A percentile compares a stretch with the other conserved stretches of the same genome.
These are phyloP conservation scores for Pterocarpus macrocarpus DNA, from an alignment of 306 rosid genomes.

Conservation along the genomic window DNA sequence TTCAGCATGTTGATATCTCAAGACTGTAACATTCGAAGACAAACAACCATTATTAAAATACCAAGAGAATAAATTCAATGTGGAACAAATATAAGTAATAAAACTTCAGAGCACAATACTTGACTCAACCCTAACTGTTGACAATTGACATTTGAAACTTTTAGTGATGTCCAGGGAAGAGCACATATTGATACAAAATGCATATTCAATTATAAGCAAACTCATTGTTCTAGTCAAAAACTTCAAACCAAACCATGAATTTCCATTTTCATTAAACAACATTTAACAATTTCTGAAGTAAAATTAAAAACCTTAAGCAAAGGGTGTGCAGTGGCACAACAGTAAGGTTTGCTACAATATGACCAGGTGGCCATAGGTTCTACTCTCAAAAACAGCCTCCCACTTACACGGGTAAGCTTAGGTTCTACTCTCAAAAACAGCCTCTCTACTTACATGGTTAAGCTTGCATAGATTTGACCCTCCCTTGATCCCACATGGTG, in stretches of 20 bases:
- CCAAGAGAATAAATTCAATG: conserved; percentile 25
- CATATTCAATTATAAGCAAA: conserved; percentile 14
- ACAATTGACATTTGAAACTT: conserved; percentile 29
- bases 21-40: conserved; percentile 54
- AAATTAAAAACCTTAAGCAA: conserved; percentile 28
- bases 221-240: conserved; percentile 29
- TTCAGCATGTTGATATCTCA: conserved; percentile 62
- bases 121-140: background rate
- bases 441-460: background rate
- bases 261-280: conserved; percentile 26
- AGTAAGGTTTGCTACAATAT: conserved; percentile 6
- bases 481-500: conserved; percentile 32
- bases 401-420: background rate
- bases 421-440: background rate
- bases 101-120: background rate
- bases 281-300: conserved; percentile 1
- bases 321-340: background rate
- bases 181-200: conserved; percentile 17
- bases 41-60: conserved; percentile 31
- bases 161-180: background rate
- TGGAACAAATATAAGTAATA: conserved; percentile 4
- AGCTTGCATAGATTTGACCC: conserved; percentile 7
- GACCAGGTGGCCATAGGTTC: background rate
- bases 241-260: conserved; percentile 28
- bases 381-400: background rate